Base-by-base conservation (phyloP, 257 asterid genomes). In the Cordia subcordata region DNA sequence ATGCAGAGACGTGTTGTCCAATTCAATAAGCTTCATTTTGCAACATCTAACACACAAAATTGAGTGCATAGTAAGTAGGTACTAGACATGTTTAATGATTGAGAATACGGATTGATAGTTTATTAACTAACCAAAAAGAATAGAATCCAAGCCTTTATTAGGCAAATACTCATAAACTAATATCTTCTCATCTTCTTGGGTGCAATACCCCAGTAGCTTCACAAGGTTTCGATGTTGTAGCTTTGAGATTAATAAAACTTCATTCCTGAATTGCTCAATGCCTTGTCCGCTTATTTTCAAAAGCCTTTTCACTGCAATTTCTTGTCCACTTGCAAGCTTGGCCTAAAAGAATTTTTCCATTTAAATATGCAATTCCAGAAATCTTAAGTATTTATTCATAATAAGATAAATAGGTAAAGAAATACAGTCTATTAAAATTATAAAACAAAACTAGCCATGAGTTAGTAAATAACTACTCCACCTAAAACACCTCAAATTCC, bases 201-300 rank as follows among this genome's bases (percentile, higher is more conserved):
- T 63, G 46, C 68, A 63, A 58, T 27, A 63, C 0, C 68, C 68
- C 44, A 63, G 46, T 13, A 63, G 60, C 44, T 55, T 63, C n/a
- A 63, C 68, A 53, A 63, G 68, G 27, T 63, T 63, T 22, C 53
- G 53, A 16, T 63, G 61, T 16, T 63, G 68, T 17, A 63, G 61
- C 32, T 44, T 63, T 23, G 68, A 58, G 32, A 63, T 63, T 52
- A 63, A 15, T 39, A 63, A 0, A 53, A 63, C 54, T 40, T 63
- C 68, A 15, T 63, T 63, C 68, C 37, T 63, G 60, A 63, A 63
- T 46, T 63, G 56, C 60, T 51, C 8, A 4, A 52, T 32, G 44
- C 68, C 68, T n/a, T 63, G 68, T 38, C 68, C 68, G 0, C 56
- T 44, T 27, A 23, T 35, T 12, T 39, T 53, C 8, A 55, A 63